These are phyloP conservation scores for Leccinum arenicola DNA, from an alignment of 768 basidiomycete genomes.

Conservation along the genomic window DNA sequence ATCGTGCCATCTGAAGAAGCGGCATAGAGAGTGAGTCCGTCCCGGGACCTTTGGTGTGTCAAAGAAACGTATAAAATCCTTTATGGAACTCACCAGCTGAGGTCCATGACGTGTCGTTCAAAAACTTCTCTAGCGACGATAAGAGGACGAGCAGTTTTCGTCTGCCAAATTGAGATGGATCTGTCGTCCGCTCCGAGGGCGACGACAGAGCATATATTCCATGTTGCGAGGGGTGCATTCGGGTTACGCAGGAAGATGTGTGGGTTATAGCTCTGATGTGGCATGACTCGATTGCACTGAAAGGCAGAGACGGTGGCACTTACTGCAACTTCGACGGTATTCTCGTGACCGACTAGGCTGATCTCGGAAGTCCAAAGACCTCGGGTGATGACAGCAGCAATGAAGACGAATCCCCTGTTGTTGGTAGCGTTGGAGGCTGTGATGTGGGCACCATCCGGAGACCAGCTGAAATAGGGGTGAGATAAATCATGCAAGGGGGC, in stretches of 20 bases:
- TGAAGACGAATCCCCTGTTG: slow-evolving; percentile 93
- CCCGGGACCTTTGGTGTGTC: slow-evolving; percentile 68
- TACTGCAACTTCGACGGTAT: slow-evolving; percentile 94
- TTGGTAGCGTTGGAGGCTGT: slow-evolving; percentile 98
- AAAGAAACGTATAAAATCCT: not conserved
- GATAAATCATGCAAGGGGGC: not conserved
- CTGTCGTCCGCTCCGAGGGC: slow-evolving; percentile 94
- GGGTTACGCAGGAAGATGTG: slow-evolving; percentile 87
- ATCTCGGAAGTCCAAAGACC: slow-evolving; percentile 90
- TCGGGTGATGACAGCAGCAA: slow-evolving; percentile 91
- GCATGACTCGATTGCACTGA: slow-evolving; percentile 4
- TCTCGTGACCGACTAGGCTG: slow-evolving; percentile 94
- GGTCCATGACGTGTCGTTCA: slow-evolving; percentile 91
- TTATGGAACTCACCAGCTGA: slow-evolving; percentile 74
- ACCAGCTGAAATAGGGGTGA: slow-evolving; percentile 65
- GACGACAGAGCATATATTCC: slow-evolving; percentile 87
- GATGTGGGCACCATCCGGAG: slow-evolving; percentile 97
- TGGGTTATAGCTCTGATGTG: slow-evolving; percentile 71
- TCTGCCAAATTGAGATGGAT: slow-evolving; percentile 95
- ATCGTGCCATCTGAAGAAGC: slow-evolving; percentile 96
- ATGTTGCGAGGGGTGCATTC: slow-evolving; percentile 60
- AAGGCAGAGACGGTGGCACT: slow-evolving; percentile 26
- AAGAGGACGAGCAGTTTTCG: slow-evolving; percentile 84
- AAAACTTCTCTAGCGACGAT: slow-evolving; percentile 95
- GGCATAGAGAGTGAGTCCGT: slow-evolving; percentile 89